Base-by-base conservation (phyloP, 208 protist genomes). In the Crithidia brevicula region DNA sequence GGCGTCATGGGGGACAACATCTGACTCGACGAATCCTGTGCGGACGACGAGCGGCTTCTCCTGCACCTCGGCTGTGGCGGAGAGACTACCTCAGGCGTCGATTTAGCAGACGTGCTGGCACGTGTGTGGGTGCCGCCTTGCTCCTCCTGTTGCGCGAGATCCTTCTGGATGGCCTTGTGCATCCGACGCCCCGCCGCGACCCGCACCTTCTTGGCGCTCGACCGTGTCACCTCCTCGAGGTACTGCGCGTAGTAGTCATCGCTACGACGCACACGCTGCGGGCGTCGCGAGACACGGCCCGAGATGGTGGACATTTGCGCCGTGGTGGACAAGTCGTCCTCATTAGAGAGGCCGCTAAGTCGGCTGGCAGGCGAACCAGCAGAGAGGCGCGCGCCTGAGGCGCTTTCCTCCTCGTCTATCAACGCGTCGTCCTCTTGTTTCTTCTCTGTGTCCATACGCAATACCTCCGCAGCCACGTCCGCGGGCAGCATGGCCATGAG, bases 401-500 rank as follows among this genome's bases (percentile, higher is more conserved):
- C 49, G 5, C 53, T 47, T 7, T 64, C 62, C 30, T 58, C 34
- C 1, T 20, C 25, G 2, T 56, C 64, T 13, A 58, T n/a, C n/a
- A n/a, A n/a, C n/a, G n/a, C 54, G 2, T 58, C 56, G n/a, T 46
- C 45, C 8, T 57, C 58, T 6, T 57, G 51, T 6, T 40, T 33
- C 38, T 53, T 34, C 28, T 16, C 30, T 38, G 52, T 30, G 11
- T 64, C 43, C 27, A 70, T 73, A 20, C 58, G 63, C 16, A 27
- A 13, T 33, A 83, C 71, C 54, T 83, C 77, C 13, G 64, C 70
- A 4, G 49, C 60, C 2, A 77, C 67, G n/a, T 83, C 73, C 4
- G 46, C 53, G 0, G 82, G 82, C 27, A 87, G 63, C 74, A 87
- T 83, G 9, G 79, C 77, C 36, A 87, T 31, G 5, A 87, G 60